Base-by-base conservation (phyloP, 345 rosid genomes). In the Trapa bicornis region DNA sequence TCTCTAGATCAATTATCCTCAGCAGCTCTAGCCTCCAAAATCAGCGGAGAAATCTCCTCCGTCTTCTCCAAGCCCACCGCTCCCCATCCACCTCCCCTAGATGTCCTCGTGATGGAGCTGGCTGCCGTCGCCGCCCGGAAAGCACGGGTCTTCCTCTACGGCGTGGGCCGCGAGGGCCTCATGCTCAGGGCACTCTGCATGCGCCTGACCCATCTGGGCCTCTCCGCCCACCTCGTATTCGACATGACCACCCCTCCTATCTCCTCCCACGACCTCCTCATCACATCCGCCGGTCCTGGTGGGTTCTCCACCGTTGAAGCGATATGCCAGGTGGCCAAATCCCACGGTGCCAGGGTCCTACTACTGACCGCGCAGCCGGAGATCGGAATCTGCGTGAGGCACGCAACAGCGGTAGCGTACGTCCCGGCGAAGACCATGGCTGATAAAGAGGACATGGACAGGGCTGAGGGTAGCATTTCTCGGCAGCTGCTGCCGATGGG, bases 341-440 rank as follows among this genome's bases (percentile, higher is more conserved):
- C 88, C 0, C 3, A 66, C 8, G 91, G 94, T 6, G 97, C 82
- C 22, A 77, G 75, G 57, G 96, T 90, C 41, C 54, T 90, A 67
- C 71, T 86, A 38, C 45, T 90, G 74, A 90, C 96, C 0, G 87
- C 89, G 14, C 84, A 81, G 80, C 96, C 94, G 7, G 89, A 82
- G 69, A 71, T 68, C 0, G 96, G 90, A 5, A 73, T 85, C 0
- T 79, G 82, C 52, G 82, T 77, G 82, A 73, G 77, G 79, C 83
- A 89, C 45, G 96, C 97, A 11, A 84, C 76, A 50, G 78, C 47
- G 43, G 92, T 87, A 36, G 87, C 87, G 48, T 85, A 82, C 67
- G 79, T 88, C 37, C 88, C 92, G 39, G 97, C 96, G 13, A 87
- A 84, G 80, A 93, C 97, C 11, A 90, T 90, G 96, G 94, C 92